Conservation (phyloP, 2,329 filamentous ascomycete species). For the Pseudocercospora eumusae region DNA sequence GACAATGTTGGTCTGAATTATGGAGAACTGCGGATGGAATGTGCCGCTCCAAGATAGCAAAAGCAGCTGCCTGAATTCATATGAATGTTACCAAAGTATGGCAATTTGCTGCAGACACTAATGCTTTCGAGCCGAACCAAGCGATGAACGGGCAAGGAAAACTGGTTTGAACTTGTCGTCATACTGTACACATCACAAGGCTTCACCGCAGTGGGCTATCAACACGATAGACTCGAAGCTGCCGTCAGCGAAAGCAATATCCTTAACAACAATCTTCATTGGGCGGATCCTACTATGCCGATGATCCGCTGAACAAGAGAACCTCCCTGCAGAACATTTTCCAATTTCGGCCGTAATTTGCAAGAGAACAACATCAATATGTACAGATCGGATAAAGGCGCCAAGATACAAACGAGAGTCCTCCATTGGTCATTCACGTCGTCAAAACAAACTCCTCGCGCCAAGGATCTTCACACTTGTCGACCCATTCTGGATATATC, state of each 20-base stretch:
- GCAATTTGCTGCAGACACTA: not conserved
- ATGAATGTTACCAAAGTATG: too few relatives aligned
- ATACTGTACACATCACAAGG: slow-evolving; percentile 6
- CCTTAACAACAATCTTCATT: not conserved
- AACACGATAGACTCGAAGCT: not conserved
- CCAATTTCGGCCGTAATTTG: not conserved
- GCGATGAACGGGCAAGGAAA: not conserved
- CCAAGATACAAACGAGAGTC: not conserved
- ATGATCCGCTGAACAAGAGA: not conserved
- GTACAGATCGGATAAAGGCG: not conserved
- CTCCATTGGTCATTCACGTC: not conserved
- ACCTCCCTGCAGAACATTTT: not conserved
- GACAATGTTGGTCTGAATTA: not conserved
- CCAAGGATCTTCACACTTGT: not conserved
- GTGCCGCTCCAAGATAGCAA: not conserved
- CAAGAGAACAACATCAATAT: not conserved
- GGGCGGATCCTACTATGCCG: not conserved
- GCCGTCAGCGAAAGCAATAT: not conserved
- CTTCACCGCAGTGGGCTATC: slow-evolving; percentile 4
- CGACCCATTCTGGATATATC: not conserved
- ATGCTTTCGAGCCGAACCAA: not conserved
- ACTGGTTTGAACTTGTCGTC: not conserved
- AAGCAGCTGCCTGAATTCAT: not conserved
- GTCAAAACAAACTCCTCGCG: not conserved
- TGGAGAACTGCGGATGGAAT: not conserved